These are phyloP conservation scores for Suillus bovinus DNA, from an alignment of 768 basidiomycete genomes.

Conservation along the genomic window DNA sequence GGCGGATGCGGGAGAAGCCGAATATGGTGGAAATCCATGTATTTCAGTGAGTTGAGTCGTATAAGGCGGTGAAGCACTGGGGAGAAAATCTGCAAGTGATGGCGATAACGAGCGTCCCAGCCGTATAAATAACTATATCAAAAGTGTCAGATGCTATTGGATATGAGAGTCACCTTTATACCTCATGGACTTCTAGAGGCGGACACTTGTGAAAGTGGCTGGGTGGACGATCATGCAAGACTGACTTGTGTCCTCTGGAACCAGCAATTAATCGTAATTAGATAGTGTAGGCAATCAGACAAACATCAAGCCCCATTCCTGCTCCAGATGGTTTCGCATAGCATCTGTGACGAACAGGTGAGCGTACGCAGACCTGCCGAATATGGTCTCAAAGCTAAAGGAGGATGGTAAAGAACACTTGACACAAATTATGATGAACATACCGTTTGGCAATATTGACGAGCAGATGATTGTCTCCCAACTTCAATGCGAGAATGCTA, in stretches of 20 bases:
- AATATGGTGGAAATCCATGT: constrained; percentile 13
- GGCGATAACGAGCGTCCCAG: constrained; percentile 41
- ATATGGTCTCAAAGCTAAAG: constrained; percentile 77
- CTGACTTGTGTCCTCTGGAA: constrained; percentile 70
- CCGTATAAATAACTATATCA: constrained; percentile 49
- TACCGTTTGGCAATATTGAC: constrained; percentile 79
- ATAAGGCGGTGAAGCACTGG: constrained; percentile 50
- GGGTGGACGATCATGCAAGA: constrained; percentile 91
- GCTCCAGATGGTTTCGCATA: constrained; percentile 71
- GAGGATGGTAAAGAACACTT: neutral
- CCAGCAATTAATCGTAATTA: constrained; percentile 9
- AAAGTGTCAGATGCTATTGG: constrained; percentile 7
- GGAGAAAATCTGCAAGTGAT: constrained; percentile 50
- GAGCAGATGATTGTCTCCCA: constrained; percentile 67
- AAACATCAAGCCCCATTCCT: constrained; percentile 77
- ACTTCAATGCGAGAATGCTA: constrained; percentile 82
- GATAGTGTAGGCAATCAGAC: constrained; percentile 27
- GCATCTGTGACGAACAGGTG: constrained; percentile 93
- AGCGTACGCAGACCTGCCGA: constrained; percentile 80
- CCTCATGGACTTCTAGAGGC: constrained; percentile 75
- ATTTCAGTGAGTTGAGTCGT: constrained; percentile 61
- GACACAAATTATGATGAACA: constrained; percentile 6
- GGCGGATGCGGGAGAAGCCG: constrained; percentile 28
- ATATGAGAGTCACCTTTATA: constrained; percentile 29
- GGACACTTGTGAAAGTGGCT: constrained; percentile 74